Conservation (phyloP, 176 grass and related monocot species). For the Cenchrus americanus region DNA sequence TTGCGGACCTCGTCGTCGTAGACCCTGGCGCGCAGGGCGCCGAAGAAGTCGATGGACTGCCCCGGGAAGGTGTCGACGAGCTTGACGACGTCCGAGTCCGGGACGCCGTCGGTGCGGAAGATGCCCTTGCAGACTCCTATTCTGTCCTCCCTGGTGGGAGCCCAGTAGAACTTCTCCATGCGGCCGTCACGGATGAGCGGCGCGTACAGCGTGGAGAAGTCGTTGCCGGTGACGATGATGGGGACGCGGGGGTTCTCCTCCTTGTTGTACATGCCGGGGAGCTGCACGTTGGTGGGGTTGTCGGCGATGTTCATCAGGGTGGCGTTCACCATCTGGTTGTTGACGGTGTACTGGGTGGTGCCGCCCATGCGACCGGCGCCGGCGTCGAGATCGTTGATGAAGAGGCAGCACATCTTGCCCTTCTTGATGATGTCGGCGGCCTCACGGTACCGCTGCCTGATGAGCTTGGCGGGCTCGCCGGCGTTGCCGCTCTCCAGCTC, state of each 20-base stretch:
- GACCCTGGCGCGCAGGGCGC: constrained; percentile 78
- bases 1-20: constrained; percentile 89
- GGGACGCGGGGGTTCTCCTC: constrained; percentile 76
- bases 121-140: constrained; percentile 73
- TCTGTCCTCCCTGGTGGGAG: constrained; percentile 85
- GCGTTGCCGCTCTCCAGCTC: constrained; percentile 98
- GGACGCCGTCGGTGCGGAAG: constrained; percentile 61
- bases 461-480: constrained; percentile 89
- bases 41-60: constrained; percentile 95
- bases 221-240: constrained; percentile 93
- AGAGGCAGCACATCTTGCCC: constrained; percentile 95
- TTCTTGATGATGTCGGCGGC: constrained; percentile 87
- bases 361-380: constrained; percentile 88
- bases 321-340: constrained; percentile 99
- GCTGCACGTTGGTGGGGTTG: constrained; percentile 96
- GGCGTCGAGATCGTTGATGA: constrained; percentile 98
- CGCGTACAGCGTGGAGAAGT: constrained; percentile 95
- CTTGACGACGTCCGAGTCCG: constrained; percentile 42
- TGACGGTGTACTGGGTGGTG: constrained; percentile 96
- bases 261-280: constrained; percentile 88
- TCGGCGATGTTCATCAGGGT: constrained; percentile 99
- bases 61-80: constrained; percentile 82
- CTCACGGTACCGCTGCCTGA: constrained; percentile 93
- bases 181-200: constrained; percentile 93
- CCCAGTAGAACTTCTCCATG: constrained; percentile 99